Base-by-base conservation (phyloP, 2,329 filamentous ascomycete species). In the Aspergillus sergii region DNA sequence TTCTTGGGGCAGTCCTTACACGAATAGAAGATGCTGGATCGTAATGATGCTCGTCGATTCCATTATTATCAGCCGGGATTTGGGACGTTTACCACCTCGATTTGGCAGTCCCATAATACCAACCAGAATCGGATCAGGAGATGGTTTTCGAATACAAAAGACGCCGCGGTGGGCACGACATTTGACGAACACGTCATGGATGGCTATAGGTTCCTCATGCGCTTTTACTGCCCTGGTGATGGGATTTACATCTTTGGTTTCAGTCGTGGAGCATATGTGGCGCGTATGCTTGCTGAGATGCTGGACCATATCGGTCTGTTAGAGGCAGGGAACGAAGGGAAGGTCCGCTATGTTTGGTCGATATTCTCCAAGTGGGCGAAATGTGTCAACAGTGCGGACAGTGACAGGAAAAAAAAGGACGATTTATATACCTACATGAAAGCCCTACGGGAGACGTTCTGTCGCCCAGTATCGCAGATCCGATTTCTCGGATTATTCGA, bases 151-250 rank as follows among this genome's bases (percentile, higher is more conserved):
- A 34, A 34, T 34, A 2, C 32, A 0, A 34, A 34, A 34, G 57
- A 59, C 30, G 41, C 59, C 66, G 91, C 90, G 10, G 76, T 94
- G 63, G 91, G 91, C 2, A 89, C 89, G 0, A 91, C 88, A 0
- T 93, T 94, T 66, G 90, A 89, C 67, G 84, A 91, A 59, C 91
- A 93, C 76, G 91, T 93, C 7, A 89, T 93, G 60, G 90, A 88
- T 4, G 91, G 90, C 1, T 94, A 94, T 76, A 86, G 87, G 55
- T 91, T 92, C 73, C 81, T 91, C 50, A 90, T 91, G 88, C 84
- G 86, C 11, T 89, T 87, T 72, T 91, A 90, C 73, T 2, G 11
- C 32, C 32, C 32, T 0, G 78, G 78, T 23, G 75, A 80, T 58
- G 74, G 78, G 56, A 88, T 90, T 34, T 90, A 88, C 72, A 85